These are phyloP conservation scores for Cercospora sp. DNA, from an alignment of 2,329 filamentous ascomycete species.

Conservation along the genomic window DNA sequence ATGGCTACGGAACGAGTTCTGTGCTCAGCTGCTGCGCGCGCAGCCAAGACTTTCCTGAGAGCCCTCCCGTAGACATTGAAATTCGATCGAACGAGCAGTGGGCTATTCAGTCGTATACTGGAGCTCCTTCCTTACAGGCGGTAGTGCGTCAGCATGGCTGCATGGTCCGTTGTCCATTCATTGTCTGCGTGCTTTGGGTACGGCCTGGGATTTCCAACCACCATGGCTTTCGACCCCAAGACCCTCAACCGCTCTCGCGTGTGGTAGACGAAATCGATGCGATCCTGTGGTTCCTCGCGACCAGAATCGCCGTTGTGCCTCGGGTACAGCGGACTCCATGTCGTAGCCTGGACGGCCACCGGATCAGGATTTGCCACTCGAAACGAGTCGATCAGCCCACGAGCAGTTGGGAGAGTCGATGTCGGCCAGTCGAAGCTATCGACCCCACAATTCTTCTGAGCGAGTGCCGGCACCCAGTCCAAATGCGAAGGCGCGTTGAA, in stretches of 20 bases:
- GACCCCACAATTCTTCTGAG: not conserved
- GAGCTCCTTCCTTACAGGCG: not conserved
- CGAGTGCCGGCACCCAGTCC: not conserved
- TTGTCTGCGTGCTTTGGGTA: not conserved
- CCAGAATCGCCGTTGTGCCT: not conserved
- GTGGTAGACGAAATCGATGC: not conserved
- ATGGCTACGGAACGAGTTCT: not conserved
- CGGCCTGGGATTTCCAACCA: not conserved
- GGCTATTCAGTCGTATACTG: not conserved
- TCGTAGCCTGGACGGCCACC: not conserved
- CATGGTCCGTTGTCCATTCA: not conserved
- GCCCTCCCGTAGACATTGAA: not conserved
- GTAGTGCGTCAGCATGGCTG: not conserved
- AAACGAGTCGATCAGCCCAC: not conserved
- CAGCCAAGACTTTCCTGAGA: not conserved
- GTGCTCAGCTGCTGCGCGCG: not conserved
- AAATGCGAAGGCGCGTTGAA: conserved; percentile 1
- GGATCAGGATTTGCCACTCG: not conserved
- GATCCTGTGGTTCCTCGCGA: not conserved
- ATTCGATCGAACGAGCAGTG: not conserved
- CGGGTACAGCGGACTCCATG: not conserved
- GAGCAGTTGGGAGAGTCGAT: not conserved
- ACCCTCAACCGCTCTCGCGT: not conserved
- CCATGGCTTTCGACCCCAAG: not conserved
- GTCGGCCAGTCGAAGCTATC: conserved; percentile 1